These are phyloP conservation scores for Penicillium lividum DNA, from an alignment of 495 filamentous ascomycete species.

Conservation along the genomic window DNA sequence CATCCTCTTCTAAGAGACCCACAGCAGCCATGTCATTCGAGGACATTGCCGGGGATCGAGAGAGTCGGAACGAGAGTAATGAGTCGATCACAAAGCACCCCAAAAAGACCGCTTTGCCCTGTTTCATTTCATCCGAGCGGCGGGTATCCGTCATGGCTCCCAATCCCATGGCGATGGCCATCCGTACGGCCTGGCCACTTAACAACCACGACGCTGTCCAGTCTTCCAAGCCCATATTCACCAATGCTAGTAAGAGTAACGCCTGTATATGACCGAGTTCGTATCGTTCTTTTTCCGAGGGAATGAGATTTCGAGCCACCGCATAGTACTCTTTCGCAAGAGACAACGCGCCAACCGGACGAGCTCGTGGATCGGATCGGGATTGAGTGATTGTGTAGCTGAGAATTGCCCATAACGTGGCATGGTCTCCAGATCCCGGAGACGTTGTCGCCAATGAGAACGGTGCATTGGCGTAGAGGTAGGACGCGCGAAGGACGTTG, in stretches of 20 bases:
- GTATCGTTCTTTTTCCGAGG: slow-evolving; percentile 56
- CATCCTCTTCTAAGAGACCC: slow-evolving; percentile 59
- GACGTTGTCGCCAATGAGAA: slow-evolving; percentile 40
- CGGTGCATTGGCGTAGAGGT: slow-evolving; percentile 51
- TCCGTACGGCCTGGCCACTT: slow-evolving; percentile 60
- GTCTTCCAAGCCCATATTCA: slow-evolving; percentile 58
- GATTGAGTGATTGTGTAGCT: slow-evolving; percentile 54
- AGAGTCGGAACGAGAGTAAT: slow-evolving; percentile 57
- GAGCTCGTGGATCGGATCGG: slow-evolving; percentile 27
- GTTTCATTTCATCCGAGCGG: slow-evolving; percentile 41
- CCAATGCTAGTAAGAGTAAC: slow-evolving; percentile 59
- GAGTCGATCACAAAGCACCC: slow-evolving; percentile 70
- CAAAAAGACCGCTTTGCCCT: slow-evolving; percentile 54
- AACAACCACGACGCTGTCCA: slow-evolving; percentile 61
- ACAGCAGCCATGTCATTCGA: slow-evolving; percentile 46
- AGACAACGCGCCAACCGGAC: slow-evolving; percentile 20
- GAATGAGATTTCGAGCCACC: slow-evolving; percentile 59
- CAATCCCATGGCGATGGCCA: slow-evolving; percentile 53
- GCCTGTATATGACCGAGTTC: slow-evolving; percentile 65
- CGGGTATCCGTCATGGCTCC: slow-evolving; percentile 31
- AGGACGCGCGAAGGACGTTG: slow-evolving; percentile 56
- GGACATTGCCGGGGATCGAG: slow-evolving; percentile 53
- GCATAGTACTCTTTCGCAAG: slow-evolving; percentile 53
- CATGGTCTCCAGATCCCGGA: slow-evolving; percentile 57
- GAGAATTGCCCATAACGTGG: slow-evolving; percentile 64